Percentiles rank a stretch among this genome's conserved stretches.
phyloP scores from a whole-genome alignment of 306 rosid species.

The Rosa rugosa region DNA sequence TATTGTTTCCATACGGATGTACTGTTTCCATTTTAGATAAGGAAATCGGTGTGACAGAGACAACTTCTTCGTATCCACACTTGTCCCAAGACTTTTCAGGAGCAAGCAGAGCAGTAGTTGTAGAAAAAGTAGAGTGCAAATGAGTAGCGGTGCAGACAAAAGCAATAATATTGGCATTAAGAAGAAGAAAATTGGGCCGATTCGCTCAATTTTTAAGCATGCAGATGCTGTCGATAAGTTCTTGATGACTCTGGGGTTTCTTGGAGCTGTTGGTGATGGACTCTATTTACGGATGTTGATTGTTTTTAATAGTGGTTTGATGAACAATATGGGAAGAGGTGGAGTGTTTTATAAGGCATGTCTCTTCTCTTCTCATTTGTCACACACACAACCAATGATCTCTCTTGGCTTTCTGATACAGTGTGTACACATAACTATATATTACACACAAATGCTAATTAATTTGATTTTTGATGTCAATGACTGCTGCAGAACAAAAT shows the following conservation, averaged over 20 bases:
- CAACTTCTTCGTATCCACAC: neutral
- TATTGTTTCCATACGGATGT: neutral
- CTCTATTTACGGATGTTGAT: constrained; percentile 11
- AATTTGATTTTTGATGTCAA: neutral
- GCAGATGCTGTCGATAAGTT: constrained; percentile 28
- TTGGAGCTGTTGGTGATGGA: constrained; percentile 34
- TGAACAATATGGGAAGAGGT: neutral
- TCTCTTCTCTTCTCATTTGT: neutral
- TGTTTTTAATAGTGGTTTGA: constrained; percentile 5
- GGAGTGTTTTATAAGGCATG: neutral
- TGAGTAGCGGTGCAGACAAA: neutral
- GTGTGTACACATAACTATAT: neutral
- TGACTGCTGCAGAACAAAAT: neutral
- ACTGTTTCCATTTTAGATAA: neutral
- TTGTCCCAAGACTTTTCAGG: too few species aligned
- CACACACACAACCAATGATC: neutral
- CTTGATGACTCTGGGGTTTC: constrained; percentile 30
- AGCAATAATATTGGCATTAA: neutral
- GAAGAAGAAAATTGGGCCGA: constrained; percentile 16
- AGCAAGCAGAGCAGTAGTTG: too few species aligned
- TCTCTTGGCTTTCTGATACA: neutral
- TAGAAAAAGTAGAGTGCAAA: neutral
- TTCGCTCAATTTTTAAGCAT: constrained; percentile 37
- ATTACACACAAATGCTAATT: neutral
- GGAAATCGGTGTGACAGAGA: neutral